Evolutionary conservation across 108 stramenopile genomes (phyloP), one percentile per base, ranked within the genome.

Genomic region (Fragilaria crotonensis): DNA sequence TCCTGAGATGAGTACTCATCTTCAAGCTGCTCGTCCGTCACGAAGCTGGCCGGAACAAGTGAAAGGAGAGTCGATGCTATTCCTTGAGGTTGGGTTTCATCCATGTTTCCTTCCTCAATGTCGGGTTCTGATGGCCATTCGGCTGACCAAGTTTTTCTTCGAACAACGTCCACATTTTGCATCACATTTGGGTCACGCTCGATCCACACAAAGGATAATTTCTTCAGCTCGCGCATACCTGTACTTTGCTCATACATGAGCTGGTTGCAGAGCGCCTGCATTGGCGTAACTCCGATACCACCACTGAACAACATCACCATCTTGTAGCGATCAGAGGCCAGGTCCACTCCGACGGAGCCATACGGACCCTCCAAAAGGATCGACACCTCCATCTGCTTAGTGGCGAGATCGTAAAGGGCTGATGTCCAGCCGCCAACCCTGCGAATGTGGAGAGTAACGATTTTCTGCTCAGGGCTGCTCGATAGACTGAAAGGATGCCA

Each of bases 311-410:
- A 60, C 33, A 82, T 45, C 2, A 77, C 59, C 54, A 64, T 58
- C 28, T 70, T 55, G 63, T 78, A 78, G 1, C 66, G 55, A 21
- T 64, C 25, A 22, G 36, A 41, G 7, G 50, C 51, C 17, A 78
- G 44, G 30, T 82, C 77, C 20, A 82, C 58, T 26, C 59, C 47
- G 7, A 64, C 20, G 26, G 41, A 48, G 11, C 77, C 81, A 52
- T 75, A 78, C 0, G 81, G 75, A 14, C 81, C 81, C 29, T 78
- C 72, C n/a, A 82, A n/a, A 5, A 75, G 41, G 23, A 78, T 61
- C 1, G 31, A 17, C 0, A 66, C 60, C 0, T 58, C 52, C 26
- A 58, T 19, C 33, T 52, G 57, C 20, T 22, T 18, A 19, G 60
- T 50, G 0, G 78, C 78, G 29, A 79, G 48, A 1, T 60, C 29